phyloP scores from a whole-genome alignment of 192 early-diverging fungal genomes.

The Backusella morwellensis region DNA sequence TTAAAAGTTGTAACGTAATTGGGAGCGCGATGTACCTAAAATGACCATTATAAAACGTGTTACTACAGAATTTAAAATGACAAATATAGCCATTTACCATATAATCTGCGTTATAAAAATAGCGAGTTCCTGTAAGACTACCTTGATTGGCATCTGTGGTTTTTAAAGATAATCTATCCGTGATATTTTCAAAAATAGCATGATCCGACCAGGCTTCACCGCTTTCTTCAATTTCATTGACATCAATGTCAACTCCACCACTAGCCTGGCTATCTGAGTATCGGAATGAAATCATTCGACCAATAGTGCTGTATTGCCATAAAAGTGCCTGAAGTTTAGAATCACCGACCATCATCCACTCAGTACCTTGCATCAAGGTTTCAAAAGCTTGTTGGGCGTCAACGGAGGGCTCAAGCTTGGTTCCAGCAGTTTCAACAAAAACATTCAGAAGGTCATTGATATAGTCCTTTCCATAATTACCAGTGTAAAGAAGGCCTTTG shows the following conservation, averaged over 20 bases:
- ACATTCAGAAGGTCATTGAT: conserved; percentile 18
- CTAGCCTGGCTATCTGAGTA: not conserved
- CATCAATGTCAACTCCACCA: conserved; percentile 16
- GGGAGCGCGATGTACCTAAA: conserved; percentile 21
- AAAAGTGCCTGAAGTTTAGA: not conserved
- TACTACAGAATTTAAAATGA: not conserved
- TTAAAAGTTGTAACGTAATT: conserved; percentile 24
- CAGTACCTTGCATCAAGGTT: conserved; percentile 22
- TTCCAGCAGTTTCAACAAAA: conserved; percentile 16
- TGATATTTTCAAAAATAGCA: conserved; percentile 5
- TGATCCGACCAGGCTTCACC: conserved; percentile 19
- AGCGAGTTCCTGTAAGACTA: conserved; percentile 2
- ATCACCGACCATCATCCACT: conserved; percentile 30
- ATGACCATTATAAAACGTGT: not conserved
- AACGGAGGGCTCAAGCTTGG: conserved; percentile 1
- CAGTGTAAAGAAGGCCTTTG: conserved; percentile 16
- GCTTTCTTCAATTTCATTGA: conserved; percentile 3
- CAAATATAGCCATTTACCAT: not conserved
- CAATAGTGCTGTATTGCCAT: conserved; percentile 27
- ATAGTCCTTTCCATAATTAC: conserved; percentile 30
- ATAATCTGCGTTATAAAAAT: conserved; percentile 20
- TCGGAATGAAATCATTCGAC: conserved; percentile 25
- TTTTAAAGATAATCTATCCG: not conserved
- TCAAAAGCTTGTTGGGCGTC: not conserved
- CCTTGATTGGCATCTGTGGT: conserved; percentile 3